Conservation (phyloP, 306 rosid genomes). For the apple (Malus domestica) region DNA sequence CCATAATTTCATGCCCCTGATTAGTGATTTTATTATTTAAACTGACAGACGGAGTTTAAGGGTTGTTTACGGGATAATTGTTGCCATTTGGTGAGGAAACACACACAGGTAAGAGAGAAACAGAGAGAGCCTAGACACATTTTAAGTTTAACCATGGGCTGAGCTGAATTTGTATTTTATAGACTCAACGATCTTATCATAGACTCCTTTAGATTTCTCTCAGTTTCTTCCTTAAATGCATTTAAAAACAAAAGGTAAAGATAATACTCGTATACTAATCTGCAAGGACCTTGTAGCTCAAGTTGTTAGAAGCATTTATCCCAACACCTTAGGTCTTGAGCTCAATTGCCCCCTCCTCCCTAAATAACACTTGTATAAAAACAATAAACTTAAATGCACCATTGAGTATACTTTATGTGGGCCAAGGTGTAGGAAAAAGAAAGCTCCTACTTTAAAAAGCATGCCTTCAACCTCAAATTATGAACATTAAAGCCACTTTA, state of each 20-base stretch:
- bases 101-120: not conserved
- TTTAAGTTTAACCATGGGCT: not conserved
- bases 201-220: conserved; percentile 1
- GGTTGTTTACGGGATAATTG: not conserved
- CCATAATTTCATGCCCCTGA: not conserved
- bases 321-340: not conserved
- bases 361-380: not conserved
- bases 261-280: not conserved
- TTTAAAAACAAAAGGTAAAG: not conserved
- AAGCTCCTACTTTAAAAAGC: not conserved
- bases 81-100: not conserved
- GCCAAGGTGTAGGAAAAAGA: not conserved
- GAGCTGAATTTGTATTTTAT: not conserved
- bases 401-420: not conserved
- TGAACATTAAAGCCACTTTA: not conserved
- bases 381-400: not conserved
- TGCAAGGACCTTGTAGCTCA: not conserved
- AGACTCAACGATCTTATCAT: not conserved
- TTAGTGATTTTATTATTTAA: not conserved
- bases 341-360: not conserved
- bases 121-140: not conserved
- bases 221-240: not conserved
- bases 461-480: not conserved
- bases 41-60: not conserved
- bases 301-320: not conserved